A percentile compares a stretch with the other conserved stretches of the same genome.
These are phyloP conservation scores for Hibiscus trionum DNA, from an alignment of 345 rosid genomes.

Conservation along the genomic window DNA sequence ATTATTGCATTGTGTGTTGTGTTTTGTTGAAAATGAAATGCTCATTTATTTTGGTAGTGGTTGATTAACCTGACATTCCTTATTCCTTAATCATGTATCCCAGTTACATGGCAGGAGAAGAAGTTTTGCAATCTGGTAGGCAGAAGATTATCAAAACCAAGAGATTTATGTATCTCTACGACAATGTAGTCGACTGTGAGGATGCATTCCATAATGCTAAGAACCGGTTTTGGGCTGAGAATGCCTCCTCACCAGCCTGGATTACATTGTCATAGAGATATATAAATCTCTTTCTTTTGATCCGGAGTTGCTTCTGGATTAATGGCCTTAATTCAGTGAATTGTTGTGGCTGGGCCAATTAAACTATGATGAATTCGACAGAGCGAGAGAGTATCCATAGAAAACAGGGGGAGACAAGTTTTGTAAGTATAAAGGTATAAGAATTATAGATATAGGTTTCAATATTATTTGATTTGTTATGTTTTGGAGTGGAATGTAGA, in stretches of 20 bases:
- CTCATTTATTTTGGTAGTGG: constrained; percentile 10
- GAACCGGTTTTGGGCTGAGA: constrained; percentile 61
- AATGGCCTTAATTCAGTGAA: too few relatives aligned
- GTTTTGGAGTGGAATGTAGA: too few relatives aligned
- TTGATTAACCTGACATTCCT: background rate
- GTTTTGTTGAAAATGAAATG: background rate
- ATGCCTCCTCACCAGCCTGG: too few relatives aligned
- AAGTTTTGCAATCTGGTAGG: constrained; percentile 59
- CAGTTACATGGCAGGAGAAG: constrained; percentile 45
- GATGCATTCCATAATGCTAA: constrained; percentile 73
- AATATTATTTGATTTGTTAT: too few relatives aligned
- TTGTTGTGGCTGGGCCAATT: too few relatives aligned
- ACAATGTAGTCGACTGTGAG: constrained; percentile 31
- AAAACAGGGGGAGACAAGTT: too few relatives aligned
- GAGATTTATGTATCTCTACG: constrained; percentile 28
- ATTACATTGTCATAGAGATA: too few relatives aligned
- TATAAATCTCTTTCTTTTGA: constrained; percentile 27
- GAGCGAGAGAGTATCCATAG: too few relatives aligned
- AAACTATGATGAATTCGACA: too few relatives aligned
- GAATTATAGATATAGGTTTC: too few relatives aligned
- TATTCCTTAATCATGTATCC: constrained; percentile 2
- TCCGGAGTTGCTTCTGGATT: constrained; percentile 48
- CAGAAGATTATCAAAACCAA: constrained; percentile 43
- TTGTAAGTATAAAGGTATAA: too few relatives aligned
- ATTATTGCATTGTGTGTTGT: background rate